phyloP scores from a whole-genome alignment of 1,284 basidiomycete species.

The Porodaedalea pini region DNA sequence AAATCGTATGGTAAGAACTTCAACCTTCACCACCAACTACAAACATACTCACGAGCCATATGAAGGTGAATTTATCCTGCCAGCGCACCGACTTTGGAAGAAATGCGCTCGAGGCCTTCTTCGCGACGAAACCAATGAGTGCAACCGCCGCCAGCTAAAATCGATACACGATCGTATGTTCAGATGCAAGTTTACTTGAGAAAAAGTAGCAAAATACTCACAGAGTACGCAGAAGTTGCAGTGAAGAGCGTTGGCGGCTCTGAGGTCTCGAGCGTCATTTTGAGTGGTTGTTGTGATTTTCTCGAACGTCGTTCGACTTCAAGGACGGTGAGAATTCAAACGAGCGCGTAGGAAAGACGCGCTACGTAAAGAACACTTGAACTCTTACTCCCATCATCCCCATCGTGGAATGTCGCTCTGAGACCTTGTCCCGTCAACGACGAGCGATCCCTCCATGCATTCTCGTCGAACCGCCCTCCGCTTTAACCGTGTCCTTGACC shows the following conservation, averaged over 20 bases:
- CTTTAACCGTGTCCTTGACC: too few species aligned
- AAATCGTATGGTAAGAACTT: not conserved
- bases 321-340: not conserved
- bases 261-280: slow-evolving; percentile 5
- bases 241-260: slow-evolving; percentile 46
- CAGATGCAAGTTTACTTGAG: not conserved
- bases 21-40: not conserved
- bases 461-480: too few species aligned
- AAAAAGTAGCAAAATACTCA: not conserved
- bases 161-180: not conserved
- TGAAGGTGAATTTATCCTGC: slow-evolving; percentile 65
- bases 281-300: not conserved
- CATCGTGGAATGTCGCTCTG: too few species aligned
- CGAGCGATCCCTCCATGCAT: too few species aligned
- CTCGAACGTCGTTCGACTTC: not conserved
- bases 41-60: slow-evolving; percentile 60
- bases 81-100: slow-evolving; percentile 59
- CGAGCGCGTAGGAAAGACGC: not conserved
- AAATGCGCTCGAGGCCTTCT: slow-evolving; percentile 45
- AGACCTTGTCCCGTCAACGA: too few species aligned
- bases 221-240: slow-evolving; percentile 57
- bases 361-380: not conserved
- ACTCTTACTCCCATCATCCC: not conserved
- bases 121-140: slow-evolving; percentile 46
- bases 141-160: slow-evolving; percentile 51